Evolutionary conservation across 2,329 filamentous ascomycete species (phyloP).

Genomic region (Microcyclospora pomicola): DNA sequence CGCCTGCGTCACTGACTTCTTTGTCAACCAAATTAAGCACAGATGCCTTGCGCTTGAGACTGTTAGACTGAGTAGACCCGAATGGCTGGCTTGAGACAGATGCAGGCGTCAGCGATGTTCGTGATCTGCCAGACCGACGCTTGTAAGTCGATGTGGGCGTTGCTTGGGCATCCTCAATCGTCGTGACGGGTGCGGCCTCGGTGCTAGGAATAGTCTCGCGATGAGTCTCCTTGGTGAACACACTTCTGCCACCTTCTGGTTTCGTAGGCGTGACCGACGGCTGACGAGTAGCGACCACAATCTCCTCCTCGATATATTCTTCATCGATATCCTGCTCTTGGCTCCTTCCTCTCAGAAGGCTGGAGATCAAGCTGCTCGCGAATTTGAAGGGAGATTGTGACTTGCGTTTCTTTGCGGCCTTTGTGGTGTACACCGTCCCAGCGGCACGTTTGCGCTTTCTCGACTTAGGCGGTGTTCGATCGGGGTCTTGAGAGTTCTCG

Average conservation of each 20-base stretch:
- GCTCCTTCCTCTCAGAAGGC: constrained; percentile 9
- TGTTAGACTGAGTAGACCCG: constrained; percentile 1
- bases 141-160: constrained; percentile 7
- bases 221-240: not conserved
- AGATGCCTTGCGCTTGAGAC: constrained; percentile 19
- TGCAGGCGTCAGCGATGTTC: constrained; percentile 11
- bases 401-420: constrained; percentile 15
- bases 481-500: too few species aligned
- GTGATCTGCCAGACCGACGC: constrained; percentile 15
- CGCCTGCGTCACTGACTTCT: constrained; percentile 3
- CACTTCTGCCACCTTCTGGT: not conserved
- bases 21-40: constrained; percentile 6
- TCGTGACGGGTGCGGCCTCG: constrained; percentile 2
- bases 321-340: constrained; percentile 17
- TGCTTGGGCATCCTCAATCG: not conserved
- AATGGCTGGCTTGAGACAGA: constrained; percentile 2
- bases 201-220: constrained; percentile 1
- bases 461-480: not conserved
- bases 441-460: constrained; percentile 18
- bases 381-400: constrained; percentile 16
- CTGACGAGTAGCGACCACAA: constrained; percentile 21
- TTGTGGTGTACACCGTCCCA: constrained; percentile 1
- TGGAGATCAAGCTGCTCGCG: constrained; percentile 10
- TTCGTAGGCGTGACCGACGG: not conserved
- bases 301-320: constrained; percentile 26